phyloP scores from a whole-genome alignment of 176 grass and related monocot genomes.

The Paspalum vaginatum region DNA sequence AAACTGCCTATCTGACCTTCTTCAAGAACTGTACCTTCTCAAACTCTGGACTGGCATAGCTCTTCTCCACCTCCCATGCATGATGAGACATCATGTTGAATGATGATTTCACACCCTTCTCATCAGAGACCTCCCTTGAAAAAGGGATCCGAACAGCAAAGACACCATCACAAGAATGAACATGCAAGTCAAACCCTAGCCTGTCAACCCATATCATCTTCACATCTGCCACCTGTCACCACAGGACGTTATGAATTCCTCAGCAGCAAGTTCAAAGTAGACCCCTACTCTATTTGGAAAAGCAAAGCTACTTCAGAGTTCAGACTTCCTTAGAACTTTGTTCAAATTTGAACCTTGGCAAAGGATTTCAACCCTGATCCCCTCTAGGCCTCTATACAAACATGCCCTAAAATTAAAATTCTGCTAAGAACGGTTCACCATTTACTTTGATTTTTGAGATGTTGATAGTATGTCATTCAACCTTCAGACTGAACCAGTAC shows the following conservation, averaged over 20 bases:
- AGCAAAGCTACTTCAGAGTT: background rate
- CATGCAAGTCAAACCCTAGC: constrained; percentile 81
- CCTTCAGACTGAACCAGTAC: background rate
- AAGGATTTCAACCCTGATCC: background rate
- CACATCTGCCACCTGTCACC: constrained; percentile 57
- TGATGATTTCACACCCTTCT: constrained; percentile 85
- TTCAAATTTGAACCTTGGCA: too few relatives aligned
- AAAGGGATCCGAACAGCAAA: constrained; percentile 85
- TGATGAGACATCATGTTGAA: constrained; percentile 98
- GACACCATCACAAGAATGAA: constrained; percentile 57
- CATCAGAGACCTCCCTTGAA: constrained; percentile 73
- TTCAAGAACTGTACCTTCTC: constrained; percentile 68
- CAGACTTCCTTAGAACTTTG: too few relatives aligned
- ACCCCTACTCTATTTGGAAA: background rate
- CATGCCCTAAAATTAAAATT: background rate
- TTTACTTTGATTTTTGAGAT: background rate
- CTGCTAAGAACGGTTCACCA: background rate
- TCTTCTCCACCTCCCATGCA: constrained; percentile 94
- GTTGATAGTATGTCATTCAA: background rate
- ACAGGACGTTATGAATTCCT: constrained; percentile 13
- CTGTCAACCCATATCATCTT: constrained; percentile 95
- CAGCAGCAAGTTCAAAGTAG: background rate
- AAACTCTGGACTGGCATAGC: constrained; percentile 68
- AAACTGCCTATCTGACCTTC: constrained; percentile 67
- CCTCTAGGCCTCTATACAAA: background rate